These are phyloP conservation scores for Poa pratensis DNA, from an alignment of 176 grass and related monocot genomes.

Conservation along the genomic window DNA sequence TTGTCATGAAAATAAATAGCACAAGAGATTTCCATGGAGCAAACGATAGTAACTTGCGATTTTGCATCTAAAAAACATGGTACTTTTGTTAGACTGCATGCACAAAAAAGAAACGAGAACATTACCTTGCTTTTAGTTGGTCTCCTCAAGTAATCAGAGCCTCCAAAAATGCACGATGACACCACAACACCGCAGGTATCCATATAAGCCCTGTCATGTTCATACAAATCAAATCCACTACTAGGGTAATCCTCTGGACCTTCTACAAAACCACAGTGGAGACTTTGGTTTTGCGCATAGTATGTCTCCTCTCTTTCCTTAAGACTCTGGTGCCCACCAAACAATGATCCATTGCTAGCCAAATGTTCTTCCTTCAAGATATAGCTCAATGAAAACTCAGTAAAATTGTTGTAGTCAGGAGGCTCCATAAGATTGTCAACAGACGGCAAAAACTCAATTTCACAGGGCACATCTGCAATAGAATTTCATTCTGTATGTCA, in stretches of 20 bases:
- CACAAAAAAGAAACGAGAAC: slow-evolving; percentile 36
- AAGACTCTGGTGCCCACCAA: slow-evolving; percentile 75
- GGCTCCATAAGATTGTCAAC: slow-evolving; percentile 70
- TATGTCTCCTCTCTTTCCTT: slow-evolving; percentile 77
- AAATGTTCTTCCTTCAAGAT: slow-evolving; percentile 51
- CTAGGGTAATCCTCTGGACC: slow-evolving; percentile 50
- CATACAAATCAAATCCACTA: slow-evolving; percentile 76
- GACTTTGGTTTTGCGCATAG: slow-evolving; percentile 72
- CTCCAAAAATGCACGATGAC: slow-evolving; percentile 96
- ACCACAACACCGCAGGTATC: slow-evolving; percentile 68
- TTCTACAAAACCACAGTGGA: slow-evolving; percentile 87
- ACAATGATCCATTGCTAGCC: slow-evolving; percentile 46
- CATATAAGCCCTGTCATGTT: slow-evolving; percentile 71
- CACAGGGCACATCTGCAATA: slow-evolving; percentile 73
- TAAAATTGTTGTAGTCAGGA: slow-evolving; percentile 64
- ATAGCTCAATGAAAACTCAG: slow-evolving; percentile 69
- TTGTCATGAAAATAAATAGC: slow-evolving; percentile 19
- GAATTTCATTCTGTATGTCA: slow-evolving; percentile 36
- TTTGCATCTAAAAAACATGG: slow-evolving; percentile 34
- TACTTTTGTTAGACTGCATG: slow-evolving; percentile 18
- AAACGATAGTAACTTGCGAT: slow-evolving; percentile 9
- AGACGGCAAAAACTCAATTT: slow-evolving; percentile 66
- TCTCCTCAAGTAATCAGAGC: slow-evolving; percentile 84
- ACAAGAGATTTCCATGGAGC: not conserved
- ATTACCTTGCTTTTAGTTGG: slow-evolving; percentile 87